A percentile compares a stretch with the other conserved stretches of the same genome.
These are phyloP conservation scores for Penicillium flavigenum DNA, from an alignment of 495 filamentous ascomycete species.

Conservation along the genomic window DNA sequence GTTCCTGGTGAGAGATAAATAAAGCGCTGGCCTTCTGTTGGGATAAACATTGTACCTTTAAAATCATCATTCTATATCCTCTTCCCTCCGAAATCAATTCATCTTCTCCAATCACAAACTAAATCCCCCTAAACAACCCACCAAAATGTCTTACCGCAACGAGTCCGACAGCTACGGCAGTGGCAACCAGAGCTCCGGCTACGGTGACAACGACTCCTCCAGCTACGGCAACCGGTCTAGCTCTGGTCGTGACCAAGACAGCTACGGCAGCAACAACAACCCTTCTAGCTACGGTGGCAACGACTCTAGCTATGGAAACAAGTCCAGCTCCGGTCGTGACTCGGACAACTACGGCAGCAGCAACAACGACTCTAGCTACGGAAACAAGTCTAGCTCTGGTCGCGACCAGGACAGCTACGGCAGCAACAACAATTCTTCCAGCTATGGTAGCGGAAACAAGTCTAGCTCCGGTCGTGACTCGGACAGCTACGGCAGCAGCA, in stretches of 20 bases:
- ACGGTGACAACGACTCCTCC: background rate
- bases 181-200: conserved; percentile 8
- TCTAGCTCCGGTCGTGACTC: background rate
- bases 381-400: too few relatives aligned
- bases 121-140: background rate
- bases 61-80: background rate
- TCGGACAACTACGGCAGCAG: conserved; percentile 3
- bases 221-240: background rate
- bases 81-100: background rate
- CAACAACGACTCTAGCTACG: conserved; percentile 3
- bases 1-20: conserved; percentile 2
- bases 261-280: conserved; percentile 5
- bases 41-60: background rate
- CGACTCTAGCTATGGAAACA: background rate
- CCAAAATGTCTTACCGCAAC: conserved; percentile 12
- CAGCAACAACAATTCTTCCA: background rate
- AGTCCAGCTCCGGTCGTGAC: conserved; percentile 1
- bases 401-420: background rate
- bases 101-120: background rate
- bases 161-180: conserved; percentile 13
- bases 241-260: conserved; percentile 2
- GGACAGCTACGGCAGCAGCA: background rate
- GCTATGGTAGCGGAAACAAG: conserved; percentile 4
- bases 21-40: background rate
- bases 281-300: too few relatives aligned